phyloP scores from a whole-genome alignment of 169 alveolate genomes.

The Eimeria sp. region DNA sequence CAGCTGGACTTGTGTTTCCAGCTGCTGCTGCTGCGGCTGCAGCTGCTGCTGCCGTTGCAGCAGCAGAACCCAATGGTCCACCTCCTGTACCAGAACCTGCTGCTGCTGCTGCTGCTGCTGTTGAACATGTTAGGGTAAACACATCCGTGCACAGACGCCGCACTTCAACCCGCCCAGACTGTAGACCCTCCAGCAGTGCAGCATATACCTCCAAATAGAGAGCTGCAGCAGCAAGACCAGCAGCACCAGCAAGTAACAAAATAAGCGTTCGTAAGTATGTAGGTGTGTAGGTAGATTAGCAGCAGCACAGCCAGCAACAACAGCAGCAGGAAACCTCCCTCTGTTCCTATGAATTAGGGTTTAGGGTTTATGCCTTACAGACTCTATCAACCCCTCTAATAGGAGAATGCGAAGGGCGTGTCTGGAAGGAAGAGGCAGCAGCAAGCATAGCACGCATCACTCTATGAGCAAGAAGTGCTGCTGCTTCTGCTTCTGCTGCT shows the following conservation, averaged over 20 bases:
- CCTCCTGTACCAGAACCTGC: no score
- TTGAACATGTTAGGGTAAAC: conserved; percentile 17
- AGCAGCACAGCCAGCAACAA: no score
- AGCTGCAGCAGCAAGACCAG: neutral
- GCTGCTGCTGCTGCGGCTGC: neutral
- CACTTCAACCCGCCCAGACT: conserved; percentile 3
- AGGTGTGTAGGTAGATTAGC: no score
- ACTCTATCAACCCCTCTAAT: conserved; percentile 52
- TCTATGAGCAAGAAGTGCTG: conserved; percentile 54
- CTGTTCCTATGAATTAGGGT: no score
- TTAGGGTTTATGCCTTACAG: neutral
- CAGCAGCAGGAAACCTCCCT: no score
- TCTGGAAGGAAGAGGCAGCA: conserved; percentile 18
- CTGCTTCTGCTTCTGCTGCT: conserved; percentile 13
- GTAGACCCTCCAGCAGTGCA: conserved; percentile 41
- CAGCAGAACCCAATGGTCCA: no score
- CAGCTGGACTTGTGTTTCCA: neutral
- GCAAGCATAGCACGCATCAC: conserved; percentile 34
- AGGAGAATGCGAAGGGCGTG: neutral
- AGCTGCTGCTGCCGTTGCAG: no score
- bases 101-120: neutral
- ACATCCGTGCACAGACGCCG: conserved; percentile 19
- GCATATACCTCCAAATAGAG: conserved; percentile 41
- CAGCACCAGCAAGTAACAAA: no score
- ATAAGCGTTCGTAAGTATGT: no score